Evolutionary conservation across 1,284 basidiomycete species (phyloP).

Genomic region (Kwoniella shivajii): DNA sequence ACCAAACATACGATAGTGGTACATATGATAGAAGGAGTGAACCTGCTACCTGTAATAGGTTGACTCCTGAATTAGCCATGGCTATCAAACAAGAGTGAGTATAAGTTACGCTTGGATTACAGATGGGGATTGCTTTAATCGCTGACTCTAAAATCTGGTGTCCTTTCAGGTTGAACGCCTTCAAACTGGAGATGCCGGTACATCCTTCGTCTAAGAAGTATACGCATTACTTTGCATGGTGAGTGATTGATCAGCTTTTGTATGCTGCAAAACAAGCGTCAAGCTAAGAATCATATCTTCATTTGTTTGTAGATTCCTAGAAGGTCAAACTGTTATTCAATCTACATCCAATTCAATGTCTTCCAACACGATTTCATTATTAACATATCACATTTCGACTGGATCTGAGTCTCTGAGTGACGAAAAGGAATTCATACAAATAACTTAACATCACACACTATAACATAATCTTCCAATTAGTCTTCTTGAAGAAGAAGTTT

Average conservation of each 20-base stretch:
- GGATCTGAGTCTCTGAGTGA: too few species aligned
- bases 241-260: background rate
- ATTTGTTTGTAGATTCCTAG: background rate
- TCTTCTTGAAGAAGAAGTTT: too few species aligned
- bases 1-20: slow-evolving; percentile 87
- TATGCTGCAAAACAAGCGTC: background rate
- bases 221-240: slow-evolving; percentile 65
- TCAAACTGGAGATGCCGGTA: slow-evolving; percentile 98
- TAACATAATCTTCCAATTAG: too few species aligned
- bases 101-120: background rate
- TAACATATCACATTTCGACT: too few species aligned
- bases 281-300: too few species aligned
- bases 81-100: slow-evolving; percentile 84
- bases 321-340: background rate
- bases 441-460: too few species aligned
- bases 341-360: too few species aligned
- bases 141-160: too few species aligned
- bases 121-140: too few species aligned
- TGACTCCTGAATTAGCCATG: slow-evolving; percentile 92
- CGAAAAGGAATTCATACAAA: too few species aligned
- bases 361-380: too few species aligned
- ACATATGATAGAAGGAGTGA: slow-evolving; percentile 94
- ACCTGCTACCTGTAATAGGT: slow-evolving; percentile 92
- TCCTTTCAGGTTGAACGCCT: slow-evolving; percentile 69
- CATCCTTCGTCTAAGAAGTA: slow-evolving; percentile 84